phyloP scores from a whole-genome alignment of 305 asterid genomes.

The Caryopteris hybrid region DNA sequence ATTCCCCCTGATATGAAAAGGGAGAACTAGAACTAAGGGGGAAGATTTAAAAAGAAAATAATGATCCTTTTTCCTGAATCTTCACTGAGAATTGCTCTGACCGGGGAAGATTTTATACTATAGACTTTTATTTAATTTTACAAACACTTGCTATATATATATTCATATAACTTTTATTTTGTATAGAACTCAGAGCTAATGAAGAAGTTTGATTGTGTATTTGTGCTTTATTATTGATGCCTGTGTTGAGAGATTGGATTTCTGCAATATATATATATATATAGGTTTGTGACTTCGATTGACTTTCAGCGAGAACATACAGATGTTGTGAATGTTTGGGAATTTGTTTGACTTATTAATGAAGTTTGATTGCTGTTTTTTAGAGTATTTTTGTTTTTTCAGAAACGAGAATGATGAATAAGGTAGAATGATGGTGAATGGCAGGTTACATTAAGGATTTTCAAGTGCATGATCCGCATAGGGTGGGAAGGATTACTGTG shows the following conservation, averaged over 20 bases:
- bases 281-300: not conserved
- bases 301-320: not conserved
- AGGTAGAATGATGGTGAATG: constrained; percentile 21
- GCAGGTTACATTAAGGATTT: constrained; percentile 89
- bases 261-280: too few species aligned
- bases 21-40: too few species aligned
- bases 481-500: constrained; percentile 77
- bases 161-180: not conserved
- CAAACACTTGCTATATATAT: too few species aligned
- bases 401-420: constrained; percentile 15
- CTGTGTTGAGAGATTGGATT: not conserved
- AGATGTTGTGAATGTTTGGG: not conserved
- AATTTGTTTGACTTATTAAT: constrained; percentile 3
- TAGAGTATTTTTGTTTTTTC: not conserved
- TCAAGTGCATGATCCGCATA: constrained; percentile 67
- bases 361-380: not conserved
- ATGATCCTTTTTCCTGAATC: too few species aligned
- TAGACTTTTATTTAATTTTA: not conserved
- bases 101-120: too few species aligned
- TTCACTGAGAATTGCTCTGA: not conserved
- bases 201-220: not conserved
- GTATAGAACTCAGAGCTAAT: not conserved
- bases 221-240: not conserved
- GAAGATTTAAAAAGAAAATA: too few species aligned
- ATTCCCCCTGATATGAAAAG: too few species aligned